Evolutionary conservation across 805 yeast species (phyloP).

Genomic region (Schwanniomyces occidentalis): DNA sequence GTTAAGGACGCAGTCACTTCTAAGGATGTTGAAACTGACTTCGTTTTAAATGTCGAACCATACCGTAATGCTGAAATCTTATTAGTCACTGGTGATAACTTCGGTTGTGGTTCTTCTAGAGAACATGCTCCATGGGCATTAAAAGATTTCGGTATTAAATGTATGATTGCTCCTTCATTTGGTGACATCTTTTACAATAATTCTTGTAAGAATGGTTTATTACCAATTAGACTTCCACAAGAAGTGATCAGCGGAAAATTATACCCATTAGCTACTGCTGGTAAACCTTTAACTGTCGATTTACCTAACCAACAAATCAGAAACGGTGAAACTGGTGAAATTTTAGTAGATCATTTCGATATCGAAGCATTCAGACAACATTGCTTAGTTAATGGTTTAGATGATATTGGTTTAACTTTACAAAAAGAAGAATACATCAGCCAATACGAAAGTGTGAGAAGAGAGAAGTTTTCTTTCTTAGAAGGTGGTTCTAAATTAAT

Average conservation of each 20-base stretch:
- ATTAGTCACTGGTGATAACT: conserved; percentile 93
- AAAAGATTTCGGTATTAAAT: conserved; percentile 94
- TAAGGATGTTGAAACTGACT: conserved; percentile 81
- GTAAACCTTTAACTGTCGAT: conserved; percentile 73
- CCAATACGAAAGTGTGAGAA: conserved; percentile 76
- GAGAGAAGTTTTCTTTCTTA: conserved; percentile 81
- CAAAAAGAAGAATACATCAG: conserved; percentile 79
- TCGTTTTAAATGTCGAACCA: conserved; percentile 83
- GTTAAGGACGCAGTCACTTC: conserved; percentile 61
- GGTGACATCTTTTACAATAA: conserved; percentile 98
- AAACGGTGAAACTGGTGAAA: conserved; percentile 57
- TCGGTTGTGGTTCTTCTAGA: conserved; percentile 98
- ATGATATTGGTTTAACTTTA: conserved; percentile 93
- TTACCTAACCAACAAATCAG: conserved; percentile 83
- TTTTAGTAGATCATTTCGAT: conserved; percentile 79
- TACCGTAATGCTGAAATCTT: conserved; percentile 78
- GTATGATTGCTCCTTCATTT: conserved; percentile 95
- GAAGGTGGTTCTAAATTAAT: conserved; percentile 81
- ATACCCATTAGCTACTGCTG: conserved; percentile 76
- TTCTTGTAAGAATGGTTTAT: conserved; percentile 92
- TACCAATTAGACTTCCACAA: conserved; percentile 89
- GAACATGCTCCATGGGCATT: conserved; percentile 99
- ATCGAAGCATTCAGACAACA: conserved; percentile 92
- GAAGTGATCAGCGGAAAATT: conserved; percentile 70
- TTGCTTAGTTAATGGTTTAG: conserved; percentile 91